phyloP scores from a whole-genome alignment of 2,329 filamentous ascomycete species.

The Neofusicoccum cordaticola region DNA sequence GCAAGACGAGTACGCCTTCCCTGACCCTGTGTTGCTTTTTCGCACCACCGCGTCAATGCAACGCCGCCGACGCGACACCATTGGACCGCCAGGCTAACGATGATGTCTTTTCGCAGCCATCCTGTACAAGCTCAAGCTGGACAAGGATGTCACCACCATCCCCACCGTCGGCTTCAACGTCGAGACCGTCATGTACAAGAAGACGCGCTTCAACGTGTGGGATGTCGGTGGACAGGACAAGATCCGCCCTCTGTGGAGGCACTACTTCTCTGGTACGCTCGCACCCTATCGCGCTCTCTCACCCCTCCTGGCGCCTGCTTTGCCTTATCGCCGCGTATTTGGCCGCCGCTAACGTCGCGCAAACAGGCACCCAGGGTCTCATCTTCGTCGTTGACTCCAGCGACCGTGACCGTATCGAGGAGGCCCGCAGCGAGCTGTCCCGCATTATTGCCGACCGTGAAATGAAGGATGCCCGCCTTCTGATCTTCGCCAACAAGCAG shows the following conservation, averaged over 20 bases:
- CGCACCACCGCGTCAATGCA: not conserved
- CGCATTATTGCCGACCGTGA: constrained; percentile 99
- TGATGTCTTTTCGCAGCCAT: constrained; percentile 56
- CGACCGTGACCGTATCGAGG: constrained; percentile 95
- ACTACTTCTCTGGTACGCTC: constrained; percentile 79
- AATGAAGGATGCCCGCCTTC: constrained; percentile 91
- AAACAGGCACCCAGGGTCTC: constrained; percentile 83
- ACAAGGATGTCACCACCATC: constrained; percentile 98
- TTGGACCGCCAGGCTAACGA: constrained; percentile 4
- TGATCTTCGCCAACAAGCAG: constrained; percentile 99
- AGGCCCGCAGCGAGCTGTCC: constrained; percentile 94
- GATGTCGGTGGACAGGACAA: constrained; percentile 99
- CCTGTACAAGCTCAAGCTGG: constrained; percentile 99
- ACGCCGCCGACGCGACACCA: not conserved
- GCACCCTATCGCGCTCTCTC: constrained; percentile 17
- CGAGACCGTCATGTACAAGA: constrained; percentile 99
- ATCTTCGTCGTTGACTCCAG: constrained; percentile 99
- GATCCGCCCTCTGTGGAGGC: constrained; percentile 98
- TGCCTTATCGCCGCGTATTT: not conserved
- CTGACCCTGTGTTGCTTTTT: constrained; percentile 3
- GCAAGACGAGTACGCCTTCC: constrained; percentile 73
- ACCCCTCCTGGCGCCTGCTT: not conserved
- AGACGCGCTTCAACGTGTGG: constrained; percentile 99
- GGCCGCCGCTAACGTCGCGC: not conserved
- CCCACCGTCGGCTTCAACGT: constrained; percentile 99